Percentiles rank a stretch among this genome's conserved stretches.
Conservation (phyloP, 2,329 filamentous ascomycete genomes). For the Nemania bipapillata region DNA sequence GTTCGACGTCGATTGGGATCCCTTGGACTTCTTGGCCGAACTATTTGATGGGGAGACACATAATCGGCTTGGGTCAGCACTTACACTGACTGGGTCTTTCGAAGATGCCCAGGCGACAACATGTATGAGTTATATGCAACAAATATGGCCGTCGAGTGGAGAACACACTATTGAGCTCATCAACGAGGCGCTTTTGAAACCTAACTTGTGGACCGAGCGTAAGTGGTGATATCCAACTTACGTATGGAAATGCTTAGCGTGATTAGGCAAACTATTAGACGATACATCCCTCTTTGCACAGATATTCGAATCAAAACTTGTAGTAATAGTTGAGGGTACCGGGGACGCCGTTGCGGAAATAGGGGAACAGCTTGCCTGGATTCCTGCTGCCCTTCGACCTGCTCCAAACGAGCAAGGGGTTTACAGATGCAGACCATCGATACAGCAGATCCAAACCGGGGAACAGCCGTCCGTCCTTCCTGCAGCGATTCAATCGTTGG, state of each 20-base stretch:
- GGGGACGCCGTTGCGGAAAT: background rate
- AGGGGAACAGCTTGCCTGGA: constrained; percentile 1
- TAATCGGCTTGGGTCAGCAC: background rate
- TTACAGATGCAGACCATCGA: background rate
- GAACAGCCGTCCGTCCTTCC: background rate
- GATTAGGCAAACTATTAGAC: background rate
- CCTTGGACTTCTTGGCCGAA: background rate
- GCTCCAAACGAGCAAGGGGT: background rate
- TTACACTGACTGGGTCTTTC: constrained; percentile 12
- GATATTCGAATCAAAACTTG: background rate
- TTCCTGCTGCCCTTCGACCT: background rate
- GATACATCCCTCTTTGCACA: background rate
- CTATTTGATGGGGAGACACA: background rate
- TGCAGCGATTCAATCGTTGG: background rate
- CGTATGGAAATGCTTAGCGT: background rate
- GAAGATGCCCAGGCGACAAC: constrained; percentile 3
- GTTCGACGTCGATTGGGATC: constrained; percentile 8
- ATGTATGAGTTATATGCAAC: constrained; percentile 10
- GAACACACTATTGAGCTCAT: background rate
- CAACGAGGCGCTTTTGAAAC: background rate
- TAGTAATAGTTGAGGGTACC: background rate
- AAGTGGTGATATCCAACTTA: background rate
- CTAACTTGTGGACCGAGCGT: background rate
- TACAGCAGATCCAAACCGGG: background rate
- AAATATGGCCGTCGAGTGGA: constrained; percentile 12